Base-by-base conservation (phyloP, 495 filamentous ascomycete genomes). In the Immersiella caudata region DNA sequence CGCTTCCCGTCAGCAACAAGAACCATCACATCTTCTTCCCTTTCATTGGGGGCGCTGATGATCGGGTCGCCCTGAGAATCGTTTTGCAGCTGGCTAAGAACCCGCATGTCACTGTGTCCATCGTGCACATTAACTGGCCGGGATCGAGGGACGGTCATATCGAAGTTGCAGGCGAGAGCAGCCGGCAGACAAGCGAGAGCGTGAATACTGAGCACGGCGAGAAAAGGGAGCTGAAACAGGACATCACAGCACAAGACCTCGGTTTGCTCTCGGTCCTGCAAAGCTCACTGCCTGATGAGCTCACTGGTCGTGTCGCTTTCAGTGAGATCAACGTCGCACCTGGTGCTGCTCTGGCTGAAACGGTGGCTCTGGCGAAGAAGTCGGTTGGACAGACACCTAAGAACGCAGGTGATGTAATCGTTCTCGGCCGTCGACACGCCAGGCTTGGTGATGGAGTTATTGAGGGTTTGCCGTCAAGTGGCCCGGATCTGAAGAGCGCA, bases 1-100 rank as follows among this genome's bases (percentile, higher is more conserved):
- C 79, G 33, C 73, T 70, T 52, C 88, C 82, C 16, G 79, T 87
- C 51, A 77, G 78, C 14, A 85, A 92, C 68, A 90, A 87, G 62
- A 88, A 86, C 29, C 94, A 97, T 73, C 93, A 96, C 69, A 82
- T 99, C 68, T 93, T 96, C 71, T 81, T 97, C 60, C 92, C 93
- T 2, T 97, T 91, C 79, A 88, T 96, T 66, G 95, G 95, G 52
- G 92, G 93, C 5, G 75, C 82, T 2, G 95, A 98, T 76, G 94
- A 97, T 74, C 87, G 86, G n/a, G 85, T 88, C 52, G 93, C 93
- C 0, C 81, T 97, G 0, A 83, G 89, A 6, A 86, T 97, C 35
- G 88, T 95, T 6, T 82, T 97, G 18, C 94, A 96, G 68, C 80
- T 97, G 0, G 90, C 88, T 0, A 85, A 87, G 70, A 93, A 93